Evolutionary conservation across 2,329 filamentous ascomycete genomes (phyloP).

Genomic region (Rasamsonia emersonii): DNA sequence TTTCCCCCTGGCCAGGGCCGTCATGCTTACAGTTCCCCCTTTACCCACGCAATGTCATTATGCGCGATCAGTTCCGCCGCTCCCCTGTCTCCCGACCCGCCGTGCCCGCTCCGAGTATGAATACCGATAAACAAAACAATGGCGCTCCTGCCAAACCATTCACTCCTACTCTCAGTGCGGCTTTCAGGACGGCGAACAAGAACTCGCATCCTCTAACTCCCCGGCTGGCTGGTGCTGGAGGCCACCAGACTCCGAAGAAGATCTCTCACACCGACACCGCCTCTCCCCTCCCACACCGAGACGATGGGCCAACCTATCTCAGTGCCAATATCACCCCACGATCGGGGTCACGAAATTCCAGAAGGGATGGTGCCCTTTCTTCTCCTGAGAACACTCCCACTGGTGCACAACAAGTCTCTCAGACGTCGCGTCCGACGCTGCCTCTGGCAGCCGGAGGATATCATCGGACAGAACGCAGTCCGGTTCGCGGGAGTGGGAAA

Average conservation of each 20-base stretch:
- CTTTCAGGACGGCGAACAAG: constrained; percentile 48
- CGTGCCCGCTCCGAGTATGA: constrained; percentile 34
- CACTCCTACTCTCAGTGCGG: constrained; percentile 60
- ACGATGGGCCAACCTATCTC: constrained; percentile 50
- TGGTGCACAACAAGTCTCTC: constrained; percentile 16
- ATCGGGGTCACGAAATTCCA: constrained; percentile 62
- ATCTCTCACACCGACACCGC: constrained; percentile 24
- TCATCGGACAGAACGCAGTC: constrained; percentile 26
- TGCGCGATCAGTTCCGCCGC: constrained; percentile 29
- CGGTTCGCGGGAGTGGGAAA: constrained; percentile 21
- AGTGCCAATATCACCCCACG: constrained; percentile 68
- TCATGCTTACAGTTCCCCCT: constrained; percentile 24
- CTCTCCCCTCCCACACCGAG: constrained; percentile 25
- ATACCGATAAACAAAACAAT: constrained; percentile 45
- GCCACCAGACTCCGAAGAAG: constrained; percentile 24
- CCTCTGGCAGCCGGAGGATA: constrained; percentile 15
- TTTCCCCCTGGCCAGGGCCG: constrained; percentile 20
- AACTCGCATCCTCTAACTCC: constrained; percentile 46
- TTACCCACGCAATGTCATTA: constrained; percentile 38
- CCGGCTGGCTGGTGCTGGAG: constrained; percentile 43
- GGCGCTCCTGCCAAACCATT: constrained; percentile 48
- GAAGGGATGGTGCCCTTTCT: constrained; percentile 58
- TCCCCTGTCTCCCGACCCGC: constrained; percentile 19
- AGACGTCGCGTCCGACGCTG: constrained; percentile 20
- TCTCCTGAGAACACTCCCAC: constrained; percentile 52